Percentiles rank a stretch among this genome's conserved stretches.
phyloP scores from a whole-genome alignment of 257 asterid genomes.

The Fraxinus quadrangulata region DNA sequence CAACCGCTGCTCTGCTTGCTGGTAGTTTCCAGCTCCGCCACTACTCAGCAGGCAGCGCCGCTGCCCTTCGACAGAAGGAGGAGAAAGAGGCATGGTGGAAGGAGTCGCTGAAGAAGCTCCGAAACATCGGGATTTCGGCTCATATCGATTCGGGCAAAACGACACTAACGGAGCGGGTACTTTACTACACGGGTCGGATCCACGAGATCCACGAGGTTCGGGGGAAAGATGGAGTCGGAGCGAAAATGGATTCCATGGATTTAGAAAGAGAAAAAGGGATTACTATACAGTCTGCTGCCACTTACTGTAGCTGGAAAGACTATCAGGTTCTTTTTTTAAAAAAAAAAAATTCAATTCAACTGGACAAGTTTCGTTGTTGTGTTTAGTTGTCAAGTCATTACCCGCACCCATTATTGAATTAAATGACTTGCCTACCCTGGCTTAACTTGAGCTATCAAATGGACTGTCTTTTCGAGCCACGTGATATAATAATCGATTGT shows the following conservation, averaged over 20 bases:
- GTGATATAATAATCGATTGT: neutral
- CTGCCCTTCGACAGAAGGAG: constrained; percentile 70
- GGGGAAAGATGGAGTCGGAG: constrained; percentile 98
- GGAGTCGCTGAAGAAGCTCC: constrained; percentile 73
- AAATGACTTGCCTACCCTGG: neutral
- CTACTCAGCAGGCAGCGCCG: constrained; percentile 67
- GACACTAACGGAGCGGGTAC: constrained; percentile 85
- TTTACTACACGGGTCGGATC: constrained; percentile 92
- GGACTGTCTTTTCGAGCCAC: neutral
- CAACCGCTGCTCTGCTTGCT: constrained; percentile 52
- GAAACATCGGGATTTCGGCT: constrained; percentile 95
- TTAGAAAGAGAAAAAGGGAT: constrained; percentile 99
- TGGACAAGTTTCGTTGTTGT: neutral
- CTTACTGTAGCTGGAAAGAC: constrained; percentile 92
- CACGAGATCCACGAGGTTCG: constrained; percentile 97
- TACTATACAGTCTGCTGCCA: constrained; percentile 96
- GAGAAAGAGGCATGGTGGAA: constrained; percentile 84
- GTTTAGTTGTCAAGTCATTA: neutral
- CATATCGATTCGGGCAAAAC: constrained; percentile 98
- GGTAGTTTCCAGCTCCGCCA: constrained; percentile 61
- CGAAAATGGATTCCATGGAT: constrained; percentile 99
- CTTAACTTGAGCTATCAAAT: neutral
- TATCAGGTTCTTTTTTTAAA: constrained; percentile 56
- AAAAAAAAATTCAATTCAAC: neutral
- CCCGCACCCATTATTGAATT: neutral